phyloP scores from a whole-genome alignment of 495 filamentous ascomycete species.

The Evansstolkia leycettana region DNA sequence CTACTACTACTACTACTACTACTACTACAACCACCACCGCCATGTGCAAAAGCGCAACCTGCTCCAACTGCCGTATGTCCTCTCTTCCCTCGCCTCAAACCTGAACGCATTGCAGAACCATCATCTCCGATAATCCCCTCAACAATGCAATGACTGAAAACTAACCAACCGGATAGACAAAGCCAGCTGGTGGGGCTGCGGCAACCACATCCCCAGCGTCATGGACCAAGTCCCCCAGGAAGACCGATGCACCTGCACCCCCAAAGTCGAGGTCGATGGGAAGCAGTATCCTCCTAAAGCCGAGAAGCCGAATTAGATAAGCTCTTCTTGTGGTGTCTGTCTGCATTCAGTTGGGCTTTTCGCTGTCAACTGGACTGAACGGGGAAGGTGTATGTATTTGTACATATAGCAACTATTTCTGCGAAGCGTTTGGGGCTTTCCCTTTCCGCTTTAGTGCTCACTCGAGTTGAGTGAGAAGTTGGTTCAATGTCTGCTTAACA shows the following conservation, averaged over 20 bases:
- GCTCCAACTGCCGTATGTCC: slow-evolving; percentile 36
- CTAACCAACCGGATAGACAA: slow-evolving; percentile 35
- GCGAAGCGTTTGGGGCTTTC: too few relatives aligned
- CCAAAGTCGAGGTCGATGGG: slow-evolving; percentile 46
- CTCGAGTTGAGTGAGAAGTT: slow-evolving; percentile 96
- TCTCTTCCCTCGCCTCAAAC: background rate
- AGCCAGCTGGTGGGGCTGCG: slow-evolving; percentile 61
- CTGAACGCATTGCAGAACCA: background rate
- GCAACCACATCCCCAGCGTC: slow-evolving; percentile 51
- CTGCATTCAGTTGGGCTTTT: too few relatives aligned
- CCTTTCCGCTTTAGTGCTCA: too few relatives aligned
- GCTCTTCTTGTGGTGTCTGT: too few relatives aligned
- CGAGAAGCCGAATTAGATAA: slow-evolving; percentile 24
- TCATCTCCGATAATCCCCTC: too few relatives aligned
- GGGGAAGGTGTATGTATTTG: too few relatives aligned
- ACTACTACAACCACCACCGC: slow-evolving; percentile 1
- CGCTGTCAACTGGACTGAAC: too few relatives aligned
- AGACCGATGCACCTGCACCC: slow-evolving; percentile 52
- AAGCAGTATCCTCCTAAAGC: slow-evolving; percentile 53
- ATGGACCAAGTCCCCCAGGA: slow-evolving; percentile 47
- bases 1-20: background rate
- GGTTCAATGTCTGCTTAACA: slow-evolving; percentile 92
- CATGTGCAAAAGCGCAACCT: slow-evolving; percentile 40
- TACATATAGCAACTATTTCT: too few relatives aligned
- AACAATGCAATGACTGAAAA: too few relatives aligned